These are phyloP conservation scores for Elongisporangium anandrum DNA, from an alignment of 352 stramenopile genomes.

Conservation along the genomic window DNA sequence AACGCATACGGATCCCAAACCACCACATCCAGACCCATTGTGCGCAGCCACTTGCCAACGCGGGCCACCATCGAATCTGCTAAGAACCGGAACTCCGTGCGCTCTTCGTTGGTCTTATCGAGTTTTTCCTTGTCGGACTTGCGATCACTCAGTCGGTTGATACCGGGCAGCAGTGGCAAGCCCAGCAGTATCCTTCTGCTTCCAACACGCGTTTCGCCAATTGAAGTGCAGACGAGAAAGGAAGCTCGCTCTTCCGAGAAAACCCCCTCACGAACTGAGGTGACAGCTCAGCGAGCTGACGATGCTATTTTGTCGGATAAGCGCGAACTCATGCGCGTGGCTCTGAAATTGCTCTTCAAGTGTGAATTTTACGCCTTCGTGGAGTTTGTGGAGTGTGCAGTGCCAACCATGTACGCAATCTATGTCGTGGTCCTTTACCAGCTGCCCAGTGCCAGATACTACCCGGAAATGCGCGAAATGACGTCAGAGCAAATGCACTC, in stretches of 20 bases:
- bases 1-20: slow-evolving; percentile 47
- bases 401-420: background rate
- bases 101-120: background rate
- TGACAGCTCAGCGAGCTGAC: background rate
- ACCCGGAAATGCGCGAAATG: background rate
- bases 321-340: background rate
- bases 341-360: background rate
- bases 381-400: background rate
- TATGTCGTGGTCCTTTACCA: background rate
- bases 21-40: slow-evolving; percentile 71
- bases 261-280: too few species aligned
- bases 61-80: slow-evolving; percentile 73
- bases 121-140: background rate
- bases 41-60: slow-evolving; percentile 73
- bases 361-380: background rate
- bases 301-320: background rate
- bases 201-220: background rate
- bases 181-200: background rate
- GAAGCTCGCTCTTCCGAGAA: background rate
- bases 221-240: background rate
- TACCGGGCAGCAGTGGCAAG: too few species aligned
- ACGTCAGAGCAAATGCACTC: background rate
- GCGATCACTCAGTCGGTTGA: background rate
- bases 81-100: slow-evolving; percentile 53
- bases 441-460: background rate